phyloP scores from a whole-genome alignment of 2,329 filamentous ascomycete genomes.

The Fusarium sp. region DNA sequence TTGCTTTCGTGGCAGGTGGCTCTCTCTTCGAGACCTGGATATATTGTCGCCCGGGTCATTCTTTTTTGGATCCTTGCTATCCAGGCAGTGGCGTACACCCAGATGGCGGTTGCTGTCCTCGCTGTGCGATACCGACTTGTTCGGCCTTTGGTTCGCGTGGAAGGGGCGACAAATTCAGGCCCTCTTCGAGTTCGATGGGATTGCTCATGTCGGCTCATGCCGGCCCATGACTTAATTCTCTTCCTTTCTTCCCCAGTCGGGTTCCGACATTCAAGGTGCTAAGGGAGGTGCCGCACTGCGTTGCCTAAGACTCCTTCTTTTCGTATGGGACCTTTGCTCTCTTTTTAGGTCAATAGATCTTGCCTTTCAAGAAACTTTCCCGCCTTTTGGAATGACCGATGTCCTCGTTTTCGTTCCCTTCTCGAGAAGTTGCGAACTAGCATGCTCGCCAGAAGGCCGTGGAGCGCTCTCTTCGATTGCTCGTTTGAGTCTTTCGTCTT shows the following conservation, averaged over 20 bases:
- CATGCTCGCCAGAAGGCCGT: not conserved
- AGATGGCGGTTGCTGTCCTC: not conserved
- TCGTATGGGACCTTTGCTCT: not conserved
- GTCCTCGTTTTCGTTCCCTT: not conserved
- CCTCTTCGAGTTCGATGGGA: not conserved
- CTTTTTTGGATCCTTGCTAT: not conserved
- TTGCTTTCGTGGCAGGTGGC: not conserved
- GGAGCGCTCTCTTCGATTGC: not conserved
- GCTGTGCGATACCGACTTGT: not conserved
- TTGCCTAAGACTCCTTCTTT: not conserved
- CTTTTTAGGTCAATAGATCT: not conserved
- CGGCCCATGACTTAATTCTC: not conserved
- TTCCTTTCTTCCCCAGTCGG: not conserved
- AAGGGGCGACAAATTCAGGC: not conserved
- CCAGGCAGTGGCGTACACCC: not conserved
- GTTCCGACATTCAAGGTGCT: not conserved
- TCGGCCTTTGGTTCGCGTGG: not conserved
- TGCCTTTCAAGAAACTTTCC: not conserved
- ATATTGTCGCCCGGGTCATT: not conserved
- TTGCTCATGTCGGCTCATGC: no score
- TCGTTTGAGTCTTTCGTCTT: not conserved
- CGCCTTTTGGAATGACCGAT: not conserved
- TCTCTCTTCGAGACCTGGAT: not conserved
- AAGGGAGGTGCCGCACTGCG: not conserved
- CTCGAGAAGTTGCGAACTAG: not conserved